Conservation (phyloP, 2,329 filamentous ascomycete species). For the Plenodomus lindquistii region DNA sequence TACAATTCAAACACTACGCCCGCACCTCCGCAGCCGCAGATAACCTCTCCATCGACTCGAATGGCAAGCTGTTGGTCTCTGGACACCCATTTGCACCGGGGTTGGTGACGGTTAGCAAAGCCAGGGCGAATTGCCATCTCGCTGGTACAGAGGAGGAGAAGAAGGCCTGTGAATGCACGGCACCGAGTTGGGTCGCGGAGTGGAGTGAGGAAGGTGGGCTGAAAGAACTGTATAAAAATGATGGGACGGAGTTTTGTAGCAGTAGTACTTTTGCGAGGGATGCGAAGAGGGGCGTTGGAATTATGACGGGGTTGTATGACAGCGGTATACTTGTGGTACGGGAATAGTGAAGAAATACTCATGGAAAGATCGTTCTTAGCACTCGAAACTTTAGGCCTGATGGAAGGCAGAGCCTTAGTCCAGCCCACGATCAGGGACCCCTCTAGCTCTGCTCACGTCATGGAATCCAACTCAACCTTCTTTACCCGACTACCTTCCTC, state of each 20-base stretch:
- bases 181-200: slow-evolving; percentile 45
- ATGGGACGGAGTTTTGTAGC: slow-evolving; percentile 41
- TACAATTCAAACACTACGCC: slow-evolving; percentile 16
- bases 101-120: slow-evolving; percentile 28
- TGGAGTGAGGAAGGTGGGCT: slow-evolving; percentile 44
- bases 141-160: slow-evolving; percentile 19
- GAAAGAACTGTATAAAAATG: slow-evolving; percentile 40
- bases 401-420: no score
- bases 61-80: slow-evolving; percentile 46
- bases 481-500: not conserved
- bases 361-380: no score
- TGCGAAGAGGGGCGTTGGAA: slow-evolving; percentile 35
- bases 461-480: not conserved
- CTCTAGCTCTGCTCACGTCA: no score
- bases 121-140: slow-evolving; percentile 21
- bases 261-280: slow-evolving; percentile 47
- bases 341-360: slow-evolving; percentile 10
- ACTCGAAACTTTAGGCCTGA: no score
- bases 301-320: slow-evolving; percentile 49
- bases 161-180: slow-evolving; percentile 29
- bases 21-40: slow-evolving; percentile 43
- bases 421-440: no score
- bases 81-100: slow-evolving; percentile 47
- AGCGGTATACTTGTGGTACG: slow-evolving; percentile 45
- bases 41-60: slow-evolving; percentile 45